Evolutionary conservation across 2,329 filamentous ascomycete species (phyloP).

Genomic region (Aaosphaeria arxii): DNA sequence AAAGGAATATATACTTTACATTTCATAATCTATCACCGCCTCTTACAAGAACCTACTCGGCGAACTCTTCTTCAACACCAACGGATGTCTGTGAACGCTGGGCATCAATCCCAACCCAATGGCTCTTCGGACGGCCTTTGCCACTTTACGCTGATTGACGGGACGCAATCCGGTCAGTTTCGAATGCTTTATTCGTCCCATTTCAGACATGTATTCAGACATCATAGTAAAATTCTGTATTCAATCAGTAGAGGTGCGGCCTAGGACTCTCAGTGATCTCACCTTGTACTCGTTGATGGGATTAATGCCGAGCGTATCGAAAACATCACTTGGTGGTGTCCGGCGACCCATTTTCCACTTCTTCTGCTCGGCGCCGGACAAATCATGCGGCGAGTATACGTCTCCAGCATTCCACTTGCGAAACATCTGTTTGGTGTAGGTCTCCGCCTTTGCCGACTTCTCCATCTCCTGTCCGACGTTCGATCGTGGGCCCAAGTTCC

Average conservation of each 20-base stretch:
- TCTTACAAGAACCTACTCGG: conserved; percentile 16
- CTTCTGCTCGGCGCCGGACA: conserved; percentile 71
- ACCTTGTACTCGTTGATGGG: conserved; percentile 88
- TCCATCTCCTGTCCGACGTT: conserved; percentile 15
- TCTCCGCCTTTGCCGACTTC: conserved; percentile 32
- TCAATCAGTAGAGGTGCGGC: conserved; percentile 4
- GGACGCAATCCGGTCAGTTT: conserved; percentile 74
- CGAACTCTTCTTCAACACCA: conserved; percentile 29
- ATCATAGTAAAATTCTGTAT: conserved; percentile 86
- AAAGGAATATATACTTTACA: no score
- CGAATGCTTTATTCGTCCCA: conserved; percentile 81
- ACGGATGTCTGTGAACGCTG: conserved; percentile 81
- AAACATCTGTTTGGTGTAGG: conserved; percentile 62
- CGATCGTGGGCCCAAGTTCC: conserved; percentile 10
- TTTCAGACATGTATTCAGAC: conserved; percentile 79
- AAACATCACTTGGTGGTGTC: conserved; percentile 62
- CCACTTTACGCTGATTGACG: conserved; percentile 88
- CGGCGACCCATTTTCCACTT: conserved; percentile 66
- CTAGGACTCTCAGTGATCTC: conserved; percentile 5
- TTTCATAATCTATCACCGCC: no score
- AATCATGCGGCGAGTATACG: conserved; percentile 85
- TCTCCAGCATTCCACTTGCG: conserved; percentile 76
- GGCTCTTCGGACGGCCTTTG: conserved; percentile 85
- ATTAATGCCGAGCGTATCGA: conserved; percentile 76
- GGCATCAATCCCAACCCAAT: conserved; percentile 91